Evolutionary conservation across 495 filamentous ascomycete species (phyloP), one percentile per base, ranked within the genome.

Genomic region (Clohesyomyces aquaticus): DNA sequence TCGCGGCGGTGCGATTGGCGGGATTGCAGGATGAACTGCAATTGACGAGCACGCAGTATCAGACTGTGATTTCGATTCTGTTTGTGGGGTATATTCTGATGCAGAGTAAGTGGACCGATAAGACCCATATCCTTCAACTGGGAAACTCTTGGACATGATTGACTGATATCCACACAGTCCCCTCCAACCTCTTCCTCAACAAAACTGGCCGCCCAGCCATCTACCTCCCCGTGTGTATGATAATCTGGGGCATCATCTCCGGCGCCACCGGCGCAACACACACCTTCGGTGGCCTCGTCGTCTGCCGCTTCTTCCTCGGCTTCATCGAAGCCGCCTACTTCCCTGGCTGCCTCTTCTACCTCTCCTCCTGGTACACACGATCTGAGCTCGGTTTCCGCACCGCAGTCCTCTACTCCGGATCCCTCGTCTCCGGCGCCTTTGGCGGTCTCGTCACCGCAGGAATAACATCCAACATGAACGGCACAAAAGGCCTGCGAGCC

Each of bases 71-170:
- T 55, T 85, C 81, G 68, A 88, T 90, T 48, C 73, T 90, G 46
- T 91, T 91, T 67, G 88, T 90, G 6, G 88, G 88, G 56, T 90
- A 88, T 66, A 76, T 82, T 18, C 51, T 73, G n/a, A 67, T 59
- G 62, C 61, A 66, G 52, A 63, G 65, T 65, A 57, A 55, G 51
- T 38, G 14, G 32, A 6, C 14, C 14, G 32, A n/a, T 38, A n/a
- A 25, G 25, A n/a, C n/a, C n/a, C n/a, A n/a, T n/a, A n/a, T n/a
- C n/a, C n/a, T n/a, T n/a, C n/a, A n/a, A n/a, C n/a, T n/a, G n/a
- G n/a, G n/a, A n/a, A n/a, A n/a, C n/a, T n/a, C n/a, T n/a, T n/a
- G n/a, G n/a, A n/a, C n/a, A n/a, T n/a, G n/a, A n/a, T n/a, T n/a
- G n/a, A n/a, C n/a, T n/a, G n/a, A n/a, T n/a, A n/a, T n/a, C n/a